A percentile compares a stretch with the other conserved stretches of the same genome.
These are phyloP conservation scores for Hymenoscyphus fraxineus DNA, from an alignment of 2,329 filamentous ascomycete genomes.

Conservation along the genomic window DNA sequence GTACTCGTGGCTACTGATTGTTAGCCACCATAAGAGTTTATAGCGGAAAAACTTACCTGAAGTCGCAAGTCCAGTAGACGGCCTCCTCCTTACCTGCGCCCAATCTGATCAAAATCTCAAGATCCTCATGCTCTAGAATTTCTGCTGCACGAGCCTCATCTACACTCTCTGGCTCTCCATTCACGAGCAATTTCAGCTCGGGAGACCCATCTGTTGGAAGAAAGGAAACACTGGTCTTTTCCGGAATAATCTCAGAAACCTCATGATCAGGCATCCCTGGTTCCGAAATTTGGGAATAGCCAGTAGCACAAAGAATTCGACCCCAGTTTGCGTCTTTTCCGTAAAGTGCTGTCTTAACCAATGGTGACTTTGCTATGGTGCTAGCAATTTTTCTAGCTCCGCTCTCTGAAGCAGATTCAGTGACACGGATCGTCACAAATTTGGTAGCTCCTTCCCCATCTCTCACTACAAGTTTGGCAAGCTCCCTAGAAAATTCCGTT, in stretches of 20 bases:
- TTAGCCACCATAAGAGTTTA: slow-evolving; percentile 13
- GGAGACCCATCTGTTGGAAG: slow-evolving; percentile 71
- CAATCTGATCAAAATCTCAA: slow-evolving; percentile 73
- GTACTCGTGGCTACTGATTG: slow-evolving; percentile 54
- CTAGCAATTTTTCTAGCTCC: slow-evolving; percentile 77
- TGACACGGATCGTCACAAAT: slow-evolving; percentile 89
- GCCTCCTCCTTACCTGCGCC: slow-evolving; percentile 67
- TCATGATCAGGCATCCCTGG: slow-evolving; percentile 55
- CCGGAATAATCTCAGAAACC: slow-evolving; percentile 61
- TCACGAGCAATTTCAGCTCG: slow-evolving; percentile 72
- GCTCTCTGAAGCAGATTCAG: slow-evolving; percentile 63
- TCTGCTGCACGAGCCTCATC: slow-evolving; percentile 73
- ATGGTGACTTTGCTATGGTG: slow-evolving; percentile 82
- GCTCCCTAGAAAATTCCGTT: slow-evolving; percentile 72
- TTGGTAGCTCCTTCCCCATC: slow-evolving; percentile 98
- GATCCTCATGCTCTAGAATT: slow-evolving; percentile 72
- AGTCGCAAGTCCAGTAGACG: slow-evolving; percentile 82
- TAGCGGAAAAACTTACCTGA: slow-evolving; percentile 57
- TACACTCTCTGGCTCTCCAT: slow-evolving; percentile 75
- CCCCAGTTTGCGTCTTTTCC: slow-evolving; percentile 99
- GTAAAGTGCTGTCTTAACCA: slow-evolving; percentile 97
- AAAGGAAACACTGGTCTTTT: slow-evolving; percentile 74
- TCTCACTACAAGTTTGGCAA: slow-evolving; percentile 89
- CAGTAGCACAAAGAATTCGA: slow-evolving; percentile 89
- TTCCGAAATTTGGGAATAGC: slow-evolving; percentile 66